Conservation (phyloP, 495 filamentous ascomycete species). For the Penicillium antarcticum region DNA sequence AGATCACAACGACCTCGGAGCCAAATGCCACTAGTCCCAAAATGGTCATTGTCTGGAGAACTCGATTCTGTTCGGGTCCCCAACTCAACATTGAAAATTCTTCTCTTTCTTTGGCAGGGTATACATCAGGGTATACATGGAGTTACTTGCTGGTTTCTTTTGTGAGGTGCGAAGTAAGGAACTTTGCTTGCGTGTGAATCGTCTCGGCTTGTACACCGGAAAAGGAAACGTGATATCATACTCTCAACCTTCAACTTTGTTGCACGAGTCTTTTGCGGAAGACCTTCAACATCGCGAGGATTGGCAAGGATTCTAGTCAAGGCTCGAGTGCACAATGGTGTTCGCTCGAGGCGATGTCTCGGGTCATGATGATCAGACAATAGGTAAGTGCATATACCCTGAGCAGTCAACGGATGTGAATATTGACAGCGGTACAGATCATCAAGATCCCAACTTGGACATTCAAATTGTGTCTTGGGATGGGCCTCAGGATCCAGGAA, state of each 20-base stretch:
- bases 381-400: constrained; percentile 7
- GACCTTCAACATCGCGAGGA: not conserved
- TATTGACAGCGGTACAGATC: constrained; percentile 12
- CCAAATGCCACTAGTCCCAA: constrained; percentile 21
- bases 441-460: constrained; percentile 11
- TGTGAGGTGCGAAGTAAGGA: not conserved
- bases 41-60: constrained; percentile 24
- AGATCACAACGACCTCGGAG: not conserved
- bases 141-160: not conserved
- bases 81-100: not conserved
- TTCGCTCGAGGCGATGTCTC: constrained; percentile 26
- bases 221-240: constrained; percentile 15
- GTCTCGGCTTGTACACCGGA: too few relatives aligned
- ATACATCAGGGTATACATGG: not conserved
- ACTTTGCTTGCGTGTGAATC: not conserved
- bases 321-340: constrained; percentile 12
- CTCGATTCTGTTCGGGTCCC: not conserved
- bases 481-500: constrained; percentile 49
- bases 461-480: constrained; percentile 44
- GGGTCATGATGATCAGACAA: constrained; percentile 16
- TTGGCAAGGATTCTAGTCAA: not conserved
- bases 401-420: not conserved
- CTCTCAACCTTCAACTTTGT: not conserved
- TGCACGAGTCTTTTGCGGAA: not conserved
- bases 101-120: not conserved